Evolutionary conservation across 495 filamentous ascomycete genomes (phyloP), one percentile per base, ranked within the genome.

Genomic region (Neurospora hispaniola): DNA sequence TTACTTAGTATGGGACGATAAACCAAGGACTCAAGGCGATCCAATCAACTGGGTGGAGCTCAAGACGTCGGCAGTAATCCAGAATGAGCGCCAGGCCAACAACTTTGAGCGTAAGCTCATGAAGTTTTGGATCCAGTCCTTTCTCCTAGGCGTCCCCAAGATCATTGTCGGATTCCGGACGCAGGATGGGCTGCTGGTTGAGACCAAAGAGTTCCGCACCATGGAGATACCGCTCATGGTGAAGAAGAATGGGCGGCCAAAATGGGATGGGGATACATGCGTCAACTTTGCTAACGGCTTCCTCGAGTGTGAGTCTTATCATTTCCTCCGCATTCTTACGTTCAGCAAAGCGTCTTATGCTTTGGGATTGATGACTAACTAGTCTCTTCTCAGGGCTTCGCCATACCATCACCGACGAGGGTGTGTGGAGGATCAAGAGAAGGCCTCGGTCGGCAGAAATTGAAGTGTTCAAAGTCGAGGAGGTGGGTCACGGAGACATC

Each of bases 81-180:
- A 82, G 38, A 86, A 83, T 42, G 85, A 90, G 1, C 86, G 88
- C 42, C 91, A 93, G 73, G 84, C 88, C 80, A 73, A 90, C 20
- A 92, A 90, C 70, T 97, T 91, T 76, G 93, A 99, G 80, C 87
- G 91, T 12, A 98, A 98, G 79, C 85, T 98, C 43, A 85, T 97
- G 74, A 96, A 94, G 73, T 97, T 93, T 83, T 99, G 96, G 96
- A 91, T 93, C 20, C 96, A 99, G 75, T 97, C 93, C 2, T 99
- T 97, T 78, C 86, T 99, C 0, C 88, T 99, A 1, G 95, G 94
- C 8, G 94, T 98, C 3, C 93, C 93, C 0, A 96, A 90, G 78
- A 92, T 99, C 70, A 90, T 97, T 23, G 92, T 98, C 4, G 96
- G 96, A 1, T 97, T 95, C 77, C 90, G 96, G 23, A 89, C 87